Evolutionary conservation across 441 rosid species (phyloP).

Genomic region (Populus hybrid): DNA sequence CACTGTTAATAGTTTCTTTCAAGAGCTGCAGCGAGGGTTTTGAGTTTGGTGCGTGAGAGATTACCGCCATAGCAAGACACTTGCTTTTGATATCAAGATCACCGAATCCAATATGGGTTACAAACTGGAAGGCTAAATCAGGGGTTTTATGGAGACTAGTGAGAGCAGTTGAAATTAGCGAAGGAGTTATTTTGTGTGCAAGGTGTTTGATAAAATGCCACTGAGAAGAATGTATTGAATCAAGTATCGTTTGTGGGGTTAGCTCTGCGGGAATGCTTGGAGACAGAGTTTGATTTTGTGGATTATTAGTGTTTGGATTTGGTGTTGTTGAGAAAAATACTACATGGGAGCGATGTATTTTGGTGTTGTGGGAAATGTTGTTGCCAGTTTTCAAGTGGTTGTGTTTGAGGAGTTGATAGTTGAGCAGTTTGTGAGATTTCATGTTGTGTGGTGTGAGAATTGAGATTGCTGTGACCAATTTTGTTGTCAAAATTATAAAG

Average conservation of each 20-base stretch:
- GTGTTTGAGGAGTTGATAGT: not conserved
- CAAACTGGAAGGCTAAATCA: constrained; percentile 49
- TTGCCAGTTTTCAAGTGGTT: not conserved
- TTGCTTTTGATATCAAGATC: constrained; percentile 47
- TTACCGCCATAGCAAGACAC: constrained; percentile 60
- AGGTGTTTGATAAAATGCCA: constrained; percentile 79
- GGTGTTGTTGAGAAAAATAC: constrained; percentile 11
- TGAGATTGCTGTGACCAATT: not conserved
- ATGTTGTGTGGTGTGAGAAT: not conserved
- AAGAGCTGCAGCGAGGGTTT: constrained; percentile 55
- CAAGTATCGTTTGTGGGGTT: constrained; percentile 16
- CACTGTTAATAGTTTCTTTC: constrained; percentile 31
- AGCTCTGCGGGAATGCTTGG: constrained; percentile 16
- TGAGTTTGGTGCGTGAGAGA: constrained; percentile 55
- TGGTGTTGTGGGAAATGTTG: not conserved
- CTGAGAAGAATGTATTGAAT: constrained; percentile 48
- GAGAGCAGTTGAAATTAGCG: constrained; percentile 45
- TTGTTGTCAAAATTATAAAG: not conserved
- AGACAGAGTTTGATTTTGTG: constrained; percentile 7
- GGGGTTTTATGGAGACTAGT: constrained; percentile 49
- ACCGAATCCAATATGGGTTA: constrained; percentile 36
- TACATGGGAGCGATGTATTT: constrained; percentile 14
- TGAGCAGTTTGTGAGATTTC: not conserved
- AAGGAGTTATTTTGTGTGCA: constrained; percentile 40
- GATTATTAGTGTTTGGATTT: constrained; percentile 1